These are phyloP conservation scores for Saccharomyces jurei DNA, from an alignment of 805 yeast genomes.

Conservation along the genomic window DNA sequence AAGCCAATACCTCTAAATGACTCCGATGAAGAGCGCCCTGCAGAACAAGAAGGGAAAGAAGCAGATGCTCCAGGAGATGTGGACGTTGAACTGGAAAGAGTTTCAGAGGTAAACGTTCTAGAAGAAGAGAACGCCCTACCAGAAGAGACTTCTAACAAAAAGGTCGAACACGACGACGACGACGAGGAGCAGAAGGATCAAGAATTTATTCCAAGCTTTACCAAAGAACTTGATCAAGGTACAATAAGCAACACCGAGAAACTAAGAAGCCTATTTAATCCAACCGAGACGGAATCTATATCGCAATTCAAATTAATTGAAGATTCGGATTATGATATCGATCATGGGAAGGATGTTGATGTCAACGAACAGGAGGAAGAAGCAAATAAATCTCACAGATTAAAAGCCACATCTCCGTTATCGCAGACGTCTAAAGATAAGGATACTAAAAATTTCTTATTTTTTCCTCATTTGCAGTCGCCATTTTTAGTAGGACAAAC, in stretches of 20 bases:
- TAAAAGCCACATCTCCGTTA: not conserved
- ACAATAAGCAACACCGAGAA: conserved; percentile 47
- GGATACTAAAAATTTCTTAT: conserved; percentile 44
- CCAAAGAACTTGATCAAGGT: conserved; percentile 13
- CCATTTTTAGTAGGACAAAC: conserved; percentile 84
- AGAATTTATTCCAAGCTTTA: conserved; percentile 49
- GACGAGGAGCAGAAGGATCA: conserved; percentile 28
- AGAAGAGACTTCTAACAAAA: conserved; percentile 8
- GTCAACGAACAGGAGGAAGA: conserved; percentile 2
- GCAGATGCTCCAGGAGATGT: conserved; percentile 6
- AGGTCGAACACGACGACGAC: conserved; percentile 23
- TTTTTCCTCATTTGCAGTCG: conserved; percentile 77
- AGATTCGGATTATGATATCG: conserved; percentile 43
- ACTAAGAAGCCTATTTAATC: conserved; percentile 52
- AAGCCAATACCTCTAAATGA: conserved; percentile 39
- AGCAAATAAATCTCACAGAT: conserved; percentile 10
- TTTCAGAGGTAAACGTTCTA: not conserved
- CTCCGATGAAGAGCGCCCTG: conserved; percentile 32
- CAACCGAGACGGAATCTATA: conserved; percentile 28
- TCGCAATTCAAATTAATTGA: conserved; percentile 38
- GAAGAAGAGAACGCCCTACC: not conserved
- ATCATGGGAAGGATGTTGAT: conserved; percentile 9
- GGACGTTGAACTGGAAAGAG: conserved; percentile 11
- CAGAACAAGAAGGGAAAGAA: conserved; percentile 37
- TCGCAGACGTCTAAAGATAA: conserved; percentile 19